Percentiles rank a stretch among this genome's conserved stretches.
Conservation (phyloP, 148 eudicot species). For the Rhododendron kiyosumense region DNA sequence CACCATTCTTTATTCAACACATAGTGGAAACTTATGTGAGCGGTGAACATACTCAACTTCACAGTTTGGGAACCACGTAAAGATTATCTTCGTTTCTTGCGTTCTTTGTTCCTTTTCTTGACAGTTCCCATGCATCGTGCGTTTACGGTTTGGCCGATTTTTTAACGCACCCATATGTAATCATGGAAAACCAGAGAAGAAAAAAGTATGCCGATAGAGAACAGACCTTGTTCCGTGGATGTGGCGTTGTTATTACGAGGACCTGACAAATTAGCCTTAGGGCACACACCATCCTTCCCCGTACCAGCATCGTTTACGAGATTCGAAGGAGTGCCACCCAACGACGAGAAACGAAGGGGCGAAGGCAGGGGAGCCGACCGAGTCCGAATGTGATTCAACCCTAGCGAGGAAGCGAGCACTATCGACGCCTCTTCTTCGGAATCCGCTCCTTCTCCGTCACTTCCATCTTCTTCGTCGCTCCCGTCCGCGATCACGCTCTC, state of each 20-base stretch:
- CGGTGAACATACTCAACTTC: background rate
- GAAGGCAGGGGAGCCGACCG: constrained; percentile 41
- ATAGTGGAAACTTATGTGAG: background rate
- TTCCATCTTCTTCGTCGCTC: background rate
- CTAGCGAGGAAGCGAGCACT: constrained; percentile 44
- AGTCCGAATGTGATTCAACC: constrained; percentile 58
- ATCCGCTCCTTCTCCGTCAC: constrained; percentile 19
- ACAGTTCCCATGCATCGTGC: background rate
- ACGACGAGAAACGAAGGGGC: constrained; percentile 23
- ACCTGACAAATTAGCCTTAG: constrained; percentile 26
- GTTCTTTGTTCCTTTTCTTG: background rate
- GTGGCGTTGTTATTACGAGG: constrained; percentile 26
- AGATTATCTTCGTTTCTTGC: background rate
- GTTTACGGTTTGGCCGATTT: background rate
- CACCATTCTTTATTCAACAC: background rate
- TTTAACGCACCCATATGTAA: background rate
- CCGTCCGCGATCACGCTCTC: background rate
- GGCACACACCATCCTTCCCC: constrained; percentile 18
- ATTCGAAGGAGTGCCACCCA: constrained; percentile 19
- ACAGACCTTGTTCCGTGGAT: constrained; percentile 47
- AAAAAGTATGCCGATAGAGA: background rate
- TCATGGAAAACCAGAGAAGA: background rate
- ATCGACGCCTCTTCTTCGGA: constrained; percentile 33
- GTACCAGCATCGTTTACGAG: constrained; percentile 9
- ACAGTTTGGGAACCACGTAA: background rate